Evolutionary conservation across 495 filamentous ascomycete species (phyloP), one percentile per base, ranked within the genome.

Genomic region (Penicillium tannophilum): DNA sequence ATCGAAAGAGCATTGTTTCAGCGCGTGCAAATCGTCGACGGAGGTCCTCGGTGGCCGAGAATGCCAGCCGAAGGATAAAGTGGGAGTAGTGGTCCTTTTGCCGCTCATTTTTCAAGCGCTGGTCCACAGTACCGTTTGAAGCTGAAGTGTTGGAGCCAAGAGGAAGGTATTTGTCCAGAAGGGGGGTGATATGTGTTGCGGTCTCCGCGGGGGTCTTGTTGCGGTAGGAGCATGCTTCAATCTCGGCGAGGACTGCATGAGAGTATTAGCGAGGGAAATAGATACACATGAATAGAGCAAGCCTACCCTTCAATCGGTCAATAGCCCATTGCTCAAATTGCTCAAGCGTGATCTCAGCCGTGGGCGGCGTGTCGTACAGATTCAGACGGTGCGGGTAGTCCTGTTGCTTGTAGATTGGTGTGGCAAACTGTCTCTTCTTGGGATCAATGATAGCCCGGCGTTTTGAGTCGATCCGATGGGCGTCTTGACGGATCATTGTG

Each of bases 261-360:
- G 16, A 16, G 7, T 20, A 24, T 68, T 56, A 68, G 59, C 48
- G 55, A 24, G 12, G 11, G 6, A 6, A 16, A 17, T 19, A 17
- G 24, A 6, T 19, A 0, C 6, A 36, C 9, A 23, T 14, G 28
- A 3, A 35, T 52, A 20, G 3, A 17, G 1, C 17, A 20, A 26
- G 61, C 74, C 52, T 76, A 94, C 92, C 78, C 64, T 89, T 87
- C 58, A 99, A 65, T 48, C 95, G 84, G 66, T 95, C 87, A 64
- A 99, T 97, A n/a, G 93, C 95, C 95, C 95, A 99, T 83, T 96
- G 90, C 67, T 99, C 95, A 67, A 99, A 99, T 65, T 98, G 85
- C 72, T 99, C 95, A 46, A 99, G 87, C 4, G 91, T 96, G 72
- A 99, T 92, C 63, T 99, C 95, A 24, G 88, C 88, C 1, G 92